A percentile compares a stretch with the other conserved stretches of the same genome.
Evolutionary conservation across 2,329 filamentous ascomycete species (phyloP).

Genomic region (Colletotrichum nymphaeae): DNA sequence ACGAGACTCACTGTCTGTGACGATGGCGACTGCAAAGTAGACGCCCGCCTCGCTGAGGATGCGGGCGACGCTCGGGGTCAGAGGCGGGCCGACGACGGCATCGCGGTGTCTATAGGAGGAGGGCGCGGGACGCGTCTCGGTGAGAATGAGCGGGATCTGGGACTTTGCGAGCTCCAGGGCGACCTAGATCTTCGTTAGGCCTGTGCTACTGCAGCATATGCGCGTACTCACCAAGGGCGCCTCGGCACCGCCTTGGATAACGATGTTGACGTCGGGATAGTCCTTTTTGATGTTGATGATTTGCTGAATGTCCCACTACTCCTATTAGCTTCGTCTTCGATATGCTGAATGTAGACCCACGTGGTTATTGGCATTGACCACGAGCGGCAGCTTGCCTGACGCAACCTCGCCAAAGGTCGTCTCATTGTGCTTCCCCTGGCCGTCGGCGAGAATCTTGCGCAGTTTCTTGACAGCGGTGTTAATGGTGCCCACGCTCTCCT

Average conservation of each 20-base stretch:
- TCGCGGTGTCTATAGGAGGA: constrained; percentile 50
- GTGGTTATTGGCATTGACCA: constrained; percentile 47
- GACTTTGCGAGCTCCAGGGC: constrained; percentile 51
- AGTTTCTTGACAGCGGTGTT: constrained; percentile 46
- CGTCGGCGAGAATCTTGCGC: constrained; percentile 48
- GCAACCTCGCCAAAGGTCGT: constrained; percentile 50
- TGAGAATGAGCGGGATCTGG: constrained; percentile 56
- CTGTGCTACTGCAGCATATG: background rate
- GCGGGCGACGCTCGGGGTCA: constrained; percentile 51
- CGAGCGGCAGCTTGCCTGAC: constrained; percentile 50
- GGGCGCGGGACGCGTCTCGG: constrained; percentile 48
- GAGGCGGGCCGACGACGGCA: constrained; percentile 53
- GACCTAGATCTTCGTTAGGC: constrained; percentile 40
- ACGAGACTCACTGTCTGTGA: constrained; percentile 38
- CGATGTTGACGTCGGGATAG: constrained; percentile 44
- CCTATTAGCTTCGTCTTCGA: constrained; percentile 2
- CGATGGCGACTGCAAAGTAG: constrained; percentile 46
- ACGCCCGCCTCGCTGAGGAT: constrained; percentile 54
- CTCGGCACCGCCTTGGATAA: constrained; percentile 52
- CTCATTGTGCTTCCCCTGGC: constrained; percentile 46
- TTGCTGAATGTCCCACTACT: constrained; percentile 53
- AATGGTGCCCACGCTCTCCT: constrained; percentile 40
- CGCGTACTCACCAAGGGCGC: constrained; percentile 48
- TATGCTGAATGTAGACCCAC: background rate
- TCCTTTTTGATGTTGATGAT: constrained; percentile 51